Conservation (phyloP, 768 basidiomycete genomes). For the Lyophyllum semitale region DNA sequence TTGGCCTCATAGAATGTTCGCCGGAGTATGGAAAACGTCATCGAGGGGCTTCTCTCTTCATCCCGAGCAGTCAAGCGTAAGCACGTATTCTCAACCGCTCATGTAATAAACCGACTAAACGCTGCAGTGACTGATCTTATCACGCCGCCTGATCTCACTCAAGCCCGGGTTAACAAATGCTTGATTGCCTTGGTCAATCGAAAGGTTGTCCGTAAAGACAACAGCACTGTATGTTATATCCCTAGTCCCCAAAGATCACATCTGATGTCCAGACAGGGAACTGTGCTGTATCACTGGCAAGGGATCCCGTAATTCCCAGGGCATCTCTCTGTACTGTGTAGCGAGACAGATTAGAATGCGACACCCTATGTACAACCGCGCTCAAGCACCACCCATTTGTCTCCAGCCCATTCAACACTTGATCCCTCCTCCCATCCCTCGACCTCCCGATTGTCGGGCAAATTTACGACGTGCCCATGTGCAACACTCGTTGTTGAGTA, state of each 20-base stretch:
- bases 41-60: slow-evolving; percentile 69
- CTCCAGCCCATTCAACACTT: slow-evolving; percentile 10
- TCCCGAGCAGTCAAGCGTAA: slow-evolving; percentile 63
- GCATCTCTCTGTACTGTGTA: neutral
- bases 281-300: slow-evolving; percentile 71
- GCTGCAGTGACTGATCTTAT: slow-evolving; percentile 73
- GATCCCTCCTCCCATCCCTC: slow-evolving; percentile 12
- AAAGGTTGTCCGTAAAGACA: slow-evolving; percentile 82
- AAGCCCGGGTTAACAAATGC: slow-evolving; percentile 92
- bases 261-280: slow-evolving; percentile 44
- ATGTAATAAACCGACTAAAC: neutral
- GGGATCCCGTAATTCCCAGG: slow-evolving; percentile 42
- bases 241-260: neutral
- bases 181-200: slow-evolving; percentile 88
- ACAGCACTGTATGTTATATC: slow-evolving; percentile 46
- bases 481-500: slow-evolving; percentile 1
- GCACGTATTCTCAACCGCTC: slow-evolving; percentile 11
- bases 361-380: neutral
- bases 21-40: slow-evolving; percentile 77
- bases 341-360: neutral
- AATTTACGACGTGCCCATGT: neutral
- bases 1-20: slow-evolving; percentile 56
- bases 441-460: slow-evolving; percentile 11
- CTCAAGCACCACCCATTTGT: slow-evolving; percentile 15
- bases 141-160: slow-evolving; percentile 78